phyloP scores from a whole-genome alignment of 192 early-diverging fungal genomes.

The Lunasporangiospora selenospora region DNA sequence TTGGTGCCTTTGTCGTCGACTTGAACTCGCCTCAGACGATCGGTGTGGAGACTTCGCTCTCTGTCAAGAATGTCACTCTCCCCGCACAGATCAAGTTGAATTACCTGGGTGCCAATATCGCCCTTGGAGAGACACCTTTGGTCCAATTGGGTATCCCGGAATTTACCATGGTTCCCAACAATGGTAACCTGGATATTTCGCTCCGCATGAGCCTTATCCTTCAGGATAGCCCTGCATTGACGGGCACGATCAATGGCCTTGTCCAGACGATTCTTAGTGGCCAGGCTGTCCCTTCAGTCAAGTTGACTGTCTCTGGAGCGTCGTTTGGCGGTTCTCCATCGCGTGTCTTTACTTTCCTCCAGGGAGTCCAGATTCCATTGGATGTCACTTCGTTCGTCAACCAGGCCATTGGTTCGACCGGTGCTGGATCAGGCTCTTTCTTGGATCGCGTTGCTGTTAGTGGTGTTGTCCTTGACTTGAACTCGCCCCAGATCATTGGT shows the following conservation, averaged over 20 bases:
- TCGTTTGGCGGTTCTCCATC: conserved; percentile 14
- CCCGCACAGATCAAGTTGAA: conserved; percentile 29
- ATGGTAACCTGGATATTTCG: conserved; percentile 15
- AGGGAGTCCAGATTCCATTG: conserved; percentile 15
- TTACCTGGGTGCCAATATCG: conserved; percentile 15
- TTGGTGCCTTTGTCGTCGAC: conserved; percentile 13
- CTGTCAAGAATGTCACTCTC: conserved; percentile 17
- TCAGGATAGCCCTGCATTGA: conserved; percentile 11
- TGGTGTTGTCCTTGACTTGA: conserved; percentile 12
- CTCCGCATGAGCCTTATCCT: not conserved
- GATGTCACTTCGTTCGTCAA: conserved; percentile 10
- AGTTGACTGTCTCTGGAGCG: conserved; percentile 6
- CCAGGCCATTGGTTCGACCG: not conserved
- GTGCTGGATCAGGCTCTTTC: conserved; percentile 4
- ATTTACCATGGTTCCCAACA: conserved; percentile 20
- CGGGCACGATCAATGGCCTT: conserved; percentile 7
- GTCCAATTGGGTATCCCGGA: conserved; percentile 9
- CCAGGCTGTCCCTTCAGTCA: conserved; percentile 4
- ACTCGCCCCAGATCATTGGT: conserved; percentile 20
- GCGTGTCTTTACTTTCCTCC: conserved; percentile 12
- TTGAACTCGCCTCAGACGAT: conserved; percentile 21
- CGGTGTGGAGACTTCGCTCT: conserved; percentile 11
- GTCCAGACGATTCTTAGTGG: conserved; percentile 9
- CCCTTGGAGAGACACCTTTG: conserved; percentile 2
- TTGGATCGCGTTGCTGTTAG: conserved; percentile 5